Evolutionary conservation across 768 basidiomycete genomes (phyloP), one percentile per base, ranked within the genome.

Genomic region (Astraeus odoratus): DNA sequence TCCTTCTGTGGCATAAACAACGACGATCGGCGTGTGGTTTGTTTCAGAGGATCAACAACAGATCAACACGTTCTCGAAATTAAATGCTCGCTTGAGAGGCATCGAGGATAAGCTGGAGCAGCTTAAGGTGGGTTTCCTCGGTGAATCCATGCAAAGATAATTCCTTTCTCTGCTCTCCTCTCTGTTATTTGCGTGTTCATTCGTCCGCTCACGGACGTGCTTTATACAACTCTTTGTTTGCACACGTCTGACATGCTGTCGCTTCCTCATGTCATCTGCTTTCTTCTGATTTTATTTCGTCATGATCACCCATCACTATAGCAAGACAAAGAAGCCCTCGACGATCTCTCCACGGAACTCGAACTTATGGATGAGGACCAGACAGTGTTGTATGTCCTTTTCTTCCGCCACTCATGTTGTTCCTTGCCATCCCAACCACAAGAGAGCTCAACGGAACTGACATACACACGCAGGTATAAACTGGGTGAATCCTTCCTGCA

Each of bases 241-340:
- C 33, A 20, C 35, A 18, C 16, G 35, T 36, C n/a, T 36, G n/a
- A 7, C 35, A 36, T 18, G 35, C n/a, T 6, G 13, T 10, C 5
- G 5, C 8, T 2, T 8, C 35, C 5, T 36, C 8, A 16, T 8
- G 9, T 22, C 4, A 15, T 39, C 19, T 20, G 8, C 42, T 23
- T n/a, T n/a, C 37, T 22, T 50, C 34, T 19, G 6, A 23, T 13
- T n/a, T n/a, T 20, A 5, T 25, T n/a, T n/a, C 24, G 5, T 5
- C 35, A 15, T 18, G 13, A 1, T 3, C 16, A 26, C 24, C 9
- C 35, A 26, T 6, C 30, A 2, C n/a, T 43, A 12, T 58, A 97
- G 92, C 82, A 87, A 76, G 92, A 95, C 67, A 94, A 94, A 67
- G 94, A 96, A 55, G 86, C 91, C 2, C 77, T 95, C 12, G 91